phyloP scores from a whole-genome alignment of 2,329 filamentous ascomycete species.

The Balansia obtecta region DNA sequence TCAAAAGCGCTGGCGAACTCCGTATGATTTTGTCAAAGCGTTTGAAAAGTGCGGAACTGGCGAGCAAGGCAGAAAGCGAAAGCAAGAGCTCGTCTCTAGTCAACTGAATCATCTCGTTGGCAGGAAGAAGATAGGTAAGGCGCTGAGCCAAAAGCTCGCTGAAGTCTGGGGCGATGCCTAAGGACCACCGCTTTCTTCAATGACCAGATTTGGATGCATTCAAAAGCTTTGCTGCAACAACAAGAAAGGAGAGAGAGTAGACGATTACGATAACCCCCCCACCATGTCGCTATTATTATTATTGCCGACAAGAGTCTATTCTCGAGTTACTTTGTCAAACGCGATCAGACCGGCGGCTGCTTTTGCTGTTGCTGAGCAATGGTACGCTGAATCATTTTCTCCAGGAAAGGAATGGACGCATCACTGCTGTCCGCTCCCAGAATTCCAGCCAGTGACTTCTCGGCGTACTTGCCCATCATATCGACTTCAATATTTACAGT shows the following conservation, averaged over 20 bases:
- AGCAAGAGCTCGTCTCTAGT: slow-evolving; percentile 46
- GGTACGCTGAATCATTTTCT: slow-evolving; percentile 62
- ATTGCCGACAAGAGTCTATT: too few relatives aligned
- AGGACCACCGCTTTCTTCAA: neutral
- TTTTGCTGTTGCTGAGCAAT: slow-evolving; percentile 52
- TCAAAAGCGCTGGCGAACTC: slow-evolving; percentile 66
- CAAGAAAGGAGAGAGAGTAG: neutral
- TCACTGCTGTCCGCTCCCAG: slow-evolving; percentile 46
- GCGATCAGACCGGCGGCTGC: neutral
- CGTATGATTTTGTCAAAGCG: slow-evolving; percentile 56
- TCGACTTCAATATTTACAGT: slow-evolving; percentile 89
- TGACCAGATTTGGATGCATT: too few relatives aligned
- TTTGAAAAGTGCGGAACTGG: slow-evolving; percentile 43
- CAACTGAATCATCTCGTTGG: slow-evolving; percentile 47
- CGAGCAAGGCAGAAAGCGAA: slow-evolving; percentile 40
- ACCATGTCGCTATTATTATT: neutral
- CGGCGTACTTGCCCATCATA: slow-evolving; percentile 73
- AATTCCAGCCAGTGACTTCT: slow-evolving; percentile 70
- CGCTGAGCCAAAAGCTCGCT: slow-evolving; percentile 55
- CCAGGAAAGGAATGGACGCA: slow-evolving; percentile 43
- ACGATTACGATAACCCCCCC: neutral
- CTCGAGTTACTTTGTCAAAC: neutral
- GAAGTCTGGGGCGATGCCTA: slow-evolving; percentile 55
- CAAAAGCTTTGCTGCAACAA: too few relatives aligned
- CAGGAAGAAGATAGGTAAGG: slow-evolving; percentile 54